Conservation (phyloP, 2,329 filamentous ascomycete species). For the Huntiella abstrusa region DNA sequence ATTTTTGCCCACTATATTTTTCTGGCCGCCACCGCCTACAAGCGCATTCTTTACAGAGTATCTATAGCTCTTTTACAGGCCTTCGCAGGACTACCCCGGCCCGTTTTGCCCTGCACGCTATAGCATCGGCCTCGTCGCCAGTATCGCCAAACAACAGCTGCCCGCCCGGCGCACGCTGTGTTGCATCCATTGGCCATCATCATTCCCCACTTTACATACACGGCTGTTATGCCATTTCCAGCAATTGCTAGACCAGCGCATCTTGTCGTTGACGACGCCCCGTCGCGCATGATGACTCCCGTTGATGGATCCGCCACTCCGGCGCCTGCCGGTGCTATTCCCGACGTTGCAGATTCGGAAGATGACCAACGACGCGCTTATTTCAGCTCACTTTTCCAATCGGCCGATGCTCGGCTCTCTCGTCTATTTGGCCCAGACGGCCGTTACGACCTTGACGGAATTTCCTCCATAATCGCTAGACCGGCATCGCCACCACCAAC, state of each 20-base stretch:
- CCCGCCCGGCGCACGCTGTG: not conserved
- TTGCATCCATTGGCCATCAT: not conserved
- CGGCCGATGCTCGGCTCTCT: slow-evolving; percentile 58
- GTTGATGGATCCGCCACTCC: slow-evolving; percentile 24
- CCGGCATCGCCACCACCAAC: slow-evolving; percentile 29
- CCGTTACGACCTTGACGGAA: slow-evolving; percentile 30
- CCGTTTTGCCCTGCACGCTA: not conserved
- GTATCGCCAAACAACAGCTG: not conserved
- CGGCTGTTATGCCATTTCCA: slow-evolving; percentile 3
- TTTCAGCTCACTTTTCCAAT: slow-evolving; percentile 61
- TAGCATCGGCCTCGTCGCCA: not conserved
- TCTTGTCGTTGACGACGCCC: slow-evolving; percentile 32
- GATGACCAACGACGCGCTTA: slow-evolving; percentile 54
- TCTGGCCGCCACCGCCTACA: no score
- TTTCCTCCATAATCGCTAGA: slow-evolving; percentile 42
- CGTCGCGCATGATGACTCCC: slow-evolving; percentile 30
- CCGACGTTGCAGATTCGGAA: slow-evolving; percentile 18
- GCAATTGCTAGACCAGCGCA: slow-evolving; percentile 5
- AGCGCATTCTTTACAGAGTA: no score
- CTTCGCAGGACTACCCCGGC: not conserved
- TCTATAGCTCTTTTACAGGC: no score
- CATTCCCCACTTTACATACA: not conserved
- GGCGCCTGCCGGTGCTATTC: slow-evolving; percentile 4
- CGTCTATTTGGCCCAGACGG: slow-evolving; percentile 49
- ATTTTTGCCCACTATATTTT: no score